Evolutionary conservation across 1,139 yeast genomes (phyloP).

Genomic region (Yamadazyma dendronema): DNA sequence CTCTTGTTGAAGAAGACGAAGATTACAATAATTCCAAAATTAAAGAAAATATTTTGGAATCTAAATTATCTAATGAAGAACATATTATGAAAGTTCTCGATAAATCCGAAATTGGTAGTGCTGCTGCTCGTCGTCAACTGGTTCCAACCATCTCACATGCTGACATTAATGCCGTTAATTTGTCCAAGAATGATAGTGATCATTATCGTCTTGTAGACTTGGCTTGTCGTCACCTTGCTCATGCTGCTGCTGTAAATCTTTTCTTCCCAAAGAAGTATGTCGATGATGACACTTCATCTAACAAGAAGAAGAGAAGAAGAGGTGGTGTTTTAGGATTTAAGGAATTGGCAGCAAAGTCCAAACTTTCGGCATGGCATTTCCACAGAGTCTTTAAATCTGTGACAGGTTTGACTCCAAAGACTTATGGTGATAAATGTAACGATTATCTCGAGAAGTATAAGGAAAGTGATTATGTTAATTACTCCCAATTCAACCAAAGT

Average conservation of each 20-base stretch:
- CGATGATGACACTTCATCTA: slow-evolving; percentile 12
- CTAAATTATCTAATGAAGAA: slow-evolving; percentile 28
- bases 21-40: slow-evolving; percentile 38
- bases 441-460: slow-evolving; percentile 51
- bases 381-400: slow-evolving; percentile 85
- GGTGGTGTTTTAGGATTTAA: slow-evolving; percentile 90
- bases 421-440: slow-evolving; percentile 86
- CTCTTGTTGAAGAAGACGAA: slow-evolving; percentile 47
- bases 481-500: slow-evolving; percentile 12
- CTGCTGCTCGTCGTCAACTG: slow-evolving; percentile 20
- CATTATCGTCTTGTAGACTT: slow-evolving; percentile 71
- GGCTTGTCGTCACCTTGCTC: slow-evolving; percentile 81
- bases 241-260: slow-evolving; percentile 69
- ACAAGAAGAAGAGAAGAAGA: slow-evolving; percentile 60
- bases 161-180: slow-evolving; percentile 17
- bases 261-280: slow-evolving; percentile 16
- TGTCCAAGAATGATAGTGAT: slow-evolving; percentile 61
- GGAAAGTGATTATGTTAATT: slow-evolving; percentile 18
- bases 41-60: slow-evolving; percentile 38
- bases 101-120: slow-evolving; percentile 9
- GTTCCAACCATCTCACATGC: slow-evolving; percentile 25
- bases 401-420: slow-evolving; percentile 83
- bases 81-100: slow-evolving; percentile 25
- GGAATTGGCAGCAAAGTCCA: slow-evolving; percentile 82
- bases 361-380: slow-evolving; percentile 90